Percentiles rank a stretch among this genome's conserved stretches.
Evolutionary conservation across 164 flowering plant species (phyloP).

Genomic region (Aristolochia californica): DNA sequence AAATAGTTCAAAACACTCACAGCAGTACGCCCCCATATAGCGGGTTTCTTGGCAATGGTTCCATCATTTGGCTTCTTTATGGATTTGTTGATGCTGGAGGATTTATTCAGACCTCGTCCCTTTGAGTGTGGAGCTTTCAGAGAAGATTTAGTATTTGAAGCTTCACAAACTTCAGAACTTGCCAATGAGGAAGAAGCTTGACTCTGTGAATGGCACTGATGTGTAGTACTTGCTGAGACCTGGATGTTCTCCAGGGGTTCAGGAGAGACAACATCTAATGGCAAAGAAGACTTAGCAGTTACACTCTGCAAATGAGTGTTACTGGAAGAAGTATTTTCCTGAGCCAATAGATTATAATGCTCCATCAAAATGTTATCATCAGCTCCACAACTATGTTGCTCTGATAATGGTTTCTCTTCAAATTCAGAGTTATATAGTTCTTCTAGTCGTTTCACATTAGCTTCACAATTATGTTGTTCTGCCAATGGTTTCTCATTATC

Average conservation of each 20-base stretch:
- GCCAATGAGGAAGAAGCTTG: constrained; percentile 2
- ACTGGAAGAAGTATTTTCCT: constrained; percentile 13
- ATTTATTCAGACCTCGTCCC: neutral
- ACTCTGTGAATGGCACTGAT: constrained; percentile 7
- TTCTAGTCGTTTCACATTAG: no score
- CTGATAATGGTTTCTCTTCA: no score
- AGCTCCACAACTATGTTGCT: neutral
- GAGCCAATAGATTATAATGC: constrained; percentile 12
- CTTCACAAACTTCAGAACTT: neutral
- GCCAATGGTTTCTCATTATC: no score
- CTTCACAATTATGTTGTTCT: no score
- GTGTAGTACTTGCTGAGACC: constrained; percentile 18
- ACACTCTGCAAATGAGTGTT: constrained; percentile 10
- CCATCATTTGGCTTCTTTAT: constrained; percentile 18
- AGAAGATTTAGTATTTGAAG: neutral
- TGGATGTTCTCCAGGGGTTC: constrained; percentile 13
- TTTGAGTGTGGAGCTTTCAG: no score
- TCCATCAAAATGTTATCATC: neutral
- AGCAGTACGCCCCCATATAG: constrained; percentile 64
- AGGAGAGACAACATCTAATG: constrained; percentile 10
- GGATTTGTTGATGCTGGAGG: neutral
- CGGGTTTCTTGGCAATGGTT: constrained; percentile 17
- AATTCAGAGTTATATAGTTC: no score
- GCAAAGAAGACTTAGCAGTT: constrained; percentile 5
- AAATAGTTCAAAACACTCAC: constrained; percentile 33